Percentiles rank a stretch among this genome's conserved stretches.
These are phyloP conservation scores for Verticillium nubilum DNA, from an alignment of 2,329 filamentous ascomycete species.

Conservation along the genomic window DNA sequence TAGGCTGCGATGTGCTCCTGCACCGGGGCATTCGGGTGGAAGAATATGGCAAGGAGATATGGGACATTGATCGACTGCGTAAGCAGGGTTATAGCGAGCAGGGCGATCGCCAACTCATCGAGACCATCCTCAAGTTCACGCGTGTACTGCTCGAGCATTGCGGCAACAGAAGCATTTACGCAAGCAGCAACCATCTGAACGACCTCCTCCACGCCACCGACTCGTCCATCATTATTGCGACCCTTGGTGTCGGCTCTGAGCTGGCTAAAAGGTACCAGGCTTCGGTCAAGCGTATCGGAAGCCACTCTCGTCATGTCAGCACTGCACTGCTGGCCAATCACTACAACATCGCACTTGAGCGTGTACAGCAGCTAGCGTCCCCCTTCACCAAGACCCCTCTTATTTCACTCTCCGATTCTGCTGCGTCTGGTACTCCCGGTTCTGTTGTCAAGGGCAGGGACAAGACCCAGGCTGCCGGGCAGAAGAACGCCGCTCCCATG, in stretches of 20 bases:
- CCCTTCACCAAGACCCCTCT: slow-evolving; percentile 73
- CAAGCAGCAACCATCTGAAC: slow-evolving; percentile 85
- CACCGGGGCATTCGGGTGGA: slow-evolving; percentile 50
- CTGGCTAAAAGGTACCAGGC: slow-evolving; percentile 90
- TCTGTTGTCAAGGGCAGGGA: slow-evolving; percentile 72
- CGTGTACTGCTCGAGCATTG: slow-evolving; percentile 87
- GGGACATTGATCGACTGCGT: slow-evolving; percentile 40
- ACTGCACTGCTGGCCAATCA: slow-evolving; percentile 75
- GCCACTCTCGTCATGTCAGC: slow-evolving; percentile 61
- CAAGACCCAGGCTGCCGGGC: slow-evolving; percentile 38
- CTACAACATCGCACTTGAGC: slow-evolving; percentile 74
- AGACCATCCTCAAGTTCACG: slow-evolving; percentile 79
- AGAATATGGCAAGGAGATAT: slow-evolving; percentile 43
- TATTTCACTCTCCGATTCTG: slow-evolving; percentile 42
- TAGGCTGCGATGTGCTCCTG: slow-evolving; percentile 60
- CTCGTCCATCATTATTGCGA: slow-evolving; percentile 68
- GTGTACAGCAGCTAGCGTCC: slow-evolving; percentile 74
- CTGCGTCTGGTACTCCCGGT: slow-evolving; percentile 45
- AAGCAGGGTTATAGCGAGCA: slow-evolving; percentile 63
- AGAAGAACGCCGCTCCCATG: slow-evolving; percentile 50
- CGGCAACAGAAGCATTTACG: slow-evolving; percentile 93
- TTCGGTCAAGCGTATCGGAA: slow-evolving; percentile 71
- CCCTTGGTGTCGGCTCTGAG: slow-evolving; percentile 76
- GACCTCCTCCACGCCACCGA: slow-evolving; percentile 85
- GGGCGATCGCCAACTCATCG: slow-evolving; percentile 75